Conservation (phyloP, 2,329 filamentous ascomycete species). For the Hymenoscyphus albidus region DNA sequence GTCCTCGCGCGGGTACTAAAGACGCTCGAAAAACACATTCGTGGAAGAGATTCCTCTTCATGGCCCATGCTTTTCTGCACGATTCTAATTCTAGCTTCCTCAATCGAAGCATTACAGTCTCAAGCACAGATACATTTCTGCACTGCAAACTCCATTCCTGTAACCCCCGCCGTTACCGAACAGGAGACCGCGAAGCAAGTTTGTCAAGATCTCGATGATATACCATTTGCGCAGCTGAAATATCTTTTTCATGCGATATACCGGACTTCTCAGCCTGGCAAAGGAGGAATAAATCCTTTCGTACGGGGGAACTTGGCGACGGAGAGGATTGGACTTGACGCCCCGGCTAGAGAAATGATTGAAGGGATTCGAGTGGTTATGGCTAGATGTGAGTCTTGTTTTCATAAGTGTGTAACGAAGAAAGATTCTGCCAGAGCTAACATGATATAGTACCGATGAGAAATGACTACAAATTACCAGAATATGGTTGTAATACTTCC, state of each 20-base stretch:
- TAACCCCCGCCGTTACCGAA: background rate
- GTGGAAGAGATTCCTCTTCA: conserved; percentile 11
- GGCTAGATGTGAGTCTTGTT: conserved; percentile 7
- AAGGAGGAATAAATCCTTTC: conserved; percentile 20
- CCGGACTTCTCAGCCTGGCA: conserved; percentile 18
- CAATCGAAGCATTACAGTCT: conserved; percentile 17
- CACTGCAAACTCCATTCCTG: background rate
- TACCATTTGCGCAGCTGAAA: conserved; percentile 16
- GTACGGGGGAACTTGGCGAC: background rate
- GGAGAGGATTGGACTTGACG: conserved; percentile 9
- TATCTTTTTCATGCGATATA: conserved; percentile 22
- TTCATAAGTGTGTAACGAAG: background rate
- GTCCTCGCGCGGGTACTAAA: conserved; percentile 8
- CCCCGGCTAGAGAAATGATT: conserved; percentile 10
- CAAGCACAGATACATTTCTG: conserved; percentile 10
- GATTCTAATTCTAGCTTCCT: conserved; percentile 17
- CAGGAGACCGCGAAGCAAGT: conserved; percentile 6
- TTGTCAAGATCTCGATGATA: conserved; percentile 13
- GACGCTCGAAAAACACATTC: conserved; percentile 19
- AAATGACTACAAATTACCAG: background rate
- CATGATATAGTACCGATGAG: background rate
- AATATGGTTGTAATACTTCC: background rate
- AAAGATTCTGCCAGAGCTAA: background rate
- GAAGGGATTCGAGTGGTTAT: conserved; percentile 10
- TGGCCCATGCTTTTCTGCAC: conserved; percentile 19